Evolutionary conservation across 2,329 filamentous ascomycete species (phyloP), one percentile per base, ranked within the genome.

Genomic region (Sarocladium oryzae): DNA sequence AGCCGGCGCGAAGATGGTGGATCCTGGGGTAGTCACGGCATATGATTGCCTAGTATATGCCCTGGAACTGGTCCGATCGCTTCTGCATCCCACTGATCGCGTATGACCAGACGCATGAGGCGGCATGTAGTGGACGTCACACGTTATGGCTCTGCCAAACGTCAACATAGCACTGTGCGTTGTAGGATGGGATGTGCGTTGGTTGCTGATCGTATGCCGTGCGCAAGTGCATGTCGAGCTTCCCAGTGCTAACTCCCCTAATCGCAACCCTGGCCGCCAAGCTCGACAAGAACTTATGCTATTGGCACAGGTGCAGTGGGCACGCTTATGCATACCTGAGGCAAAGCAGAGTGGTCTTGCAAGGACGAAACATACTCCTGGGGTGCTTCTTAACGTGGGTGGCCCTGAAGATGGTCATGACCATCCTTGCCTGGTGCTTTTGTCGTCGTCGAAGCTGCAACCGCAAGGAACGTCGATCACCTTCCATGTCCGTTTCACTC

Each of bases 11-110:
- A 48, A 30, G 6, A 13, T 18, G 43, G 43, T 48, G 43, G 43
- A 48, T 48, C 43, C 43, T 48, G 43, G 43, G 43, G 43, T 48
- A 48, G 43, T n/a, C 26, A 48, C 43, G 43, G 43, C 43, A 48
- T 48, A 48, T 48, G 18, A 48, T 4, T 3, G 26, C 28, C 43
- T 33, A 48, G 43, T 33, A 48, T 48, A 48, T 16, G 43, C 43
- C 43, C n/a, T 32, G 4, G 43, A 30, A 33, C 28, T 48, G 43
- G 24, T 33, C 15, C 26, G 43, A 33, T 48, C 40, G 21, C 11
- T 28, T 43, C 20, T 28, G 43, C 26, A 48, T 48, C 28, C 15
- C 26, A 32, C 5, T 21, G 16, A 32, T 48, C 43, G 16, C 11
- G 28, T 20, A 32, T 32, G 26, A 33, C 43, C 24, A 48, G 40